Conservation (phyloP, 352 stramenopile species). For the Achlya hypogyna region DNA sequence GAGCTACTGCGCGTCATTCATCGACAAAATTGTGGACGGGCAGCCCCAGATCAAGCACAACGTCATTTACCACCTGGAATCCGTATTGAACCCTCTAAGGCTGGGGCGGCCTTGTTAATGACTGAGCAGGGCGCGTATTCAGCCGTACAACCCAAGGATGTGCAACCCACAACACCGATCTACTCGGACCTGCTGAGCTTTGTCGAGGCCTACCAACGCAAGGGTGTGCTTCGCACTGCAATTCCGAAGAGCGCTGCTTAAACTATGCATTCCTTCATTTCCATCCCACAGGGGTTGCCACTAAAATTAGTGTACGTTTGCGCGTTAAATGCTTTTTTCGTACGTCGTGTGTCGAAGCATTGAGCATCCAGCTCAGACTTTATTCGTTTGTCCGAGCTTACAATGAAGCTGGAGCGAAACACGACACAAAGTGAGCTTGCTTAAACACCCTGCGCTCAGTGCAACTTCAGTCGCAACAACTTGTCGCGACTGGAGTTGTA, state of each 20-base stretch:
- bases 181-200: slow-evolving; percentile 70
- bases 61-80: slow-evolving; percentile 53
- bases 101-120: background rate
- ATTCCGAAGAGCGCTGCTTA: slow-evolving; percentile 22
- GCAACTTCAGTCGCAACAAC: too few relatives aligned
- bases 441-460: too few relatives aligned
- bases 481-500: background rate
- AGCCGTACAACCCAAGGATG: slow-evolving; percentile 37
- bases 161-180: slow-evolving; percentile 38
- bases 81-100: background rate
- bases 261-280: background rate
- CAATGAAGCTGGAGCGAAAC: too few relatives aligned
- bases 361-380: too few relatives aligned
- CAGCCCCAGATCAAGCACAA: slow-evolving; percentile 51
- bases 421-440: too few relatives aligned
- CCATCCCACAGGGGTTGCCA: too few relatives aligned
- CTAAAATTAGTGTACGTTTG: too few relatives aligned
- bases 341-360: too few relatives aligned
- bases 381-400: too few relatives aligned
- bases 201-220: slow-evolving; percentile 63
- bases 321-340: too few relatives aligned
- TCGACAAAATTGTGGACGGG: slow-evolving; percentile 36
- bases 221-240: slow-evolving; percentile 42
- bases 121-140: slow-evolving; percentile 44
- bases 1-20: slow-evolving; percentile 65